Percentiles rank a stretch among this genome's conserved stretches.
Evolutionary conservation across 352 stramenopile genomes (phyloP).

Genomic region (Phytophthora macrochlamydospora): DNA sequence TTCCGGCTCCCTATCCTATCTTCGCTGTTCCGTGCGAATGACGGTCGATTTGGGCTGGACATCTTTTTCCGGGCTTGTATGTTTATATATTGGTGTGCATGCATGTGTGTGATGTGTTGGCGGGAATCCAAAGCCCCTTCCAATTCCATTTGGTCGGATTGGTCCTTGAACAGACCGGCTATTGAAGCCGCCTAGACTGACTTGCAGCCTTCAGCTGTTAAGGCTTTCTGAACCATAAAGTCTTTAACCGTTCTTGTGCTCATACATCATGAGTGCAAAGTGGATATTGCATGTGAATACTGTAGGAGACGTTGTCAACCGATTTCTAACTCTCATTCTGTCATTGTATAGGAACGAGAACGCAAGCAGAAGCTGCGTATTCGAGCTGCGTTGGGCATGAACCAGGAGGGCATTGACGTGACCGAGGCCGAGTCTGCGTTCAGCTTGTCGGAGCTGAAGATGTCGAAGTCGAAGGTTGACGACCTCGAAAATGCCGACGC

Average conservation of each 20-base stretch:
- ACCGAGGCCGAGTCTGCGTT: conserved; percentile 84
- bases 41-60: conserved; percentile 81
- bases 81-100: conserved; percentile 13
- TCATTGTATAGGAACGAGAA: conserved; percentile 67
- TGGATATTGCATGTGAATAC: conserved; percentile 13
- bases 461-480: conserved; percentile 82
- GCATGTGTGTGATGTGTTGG: conserved; percentile 37
- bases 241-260: conserved; percentile 91
- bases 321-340: background rate
- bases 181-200: conserved; percentile 89
- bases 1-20: conserved; percentile 58
- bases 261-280: conserved; percentile 59
- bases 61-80: conserved; percentile 30
- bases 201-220: conserved; percentile 93
- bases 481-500: conserved; percentile 72
- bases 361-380: conserved; percentile 87
- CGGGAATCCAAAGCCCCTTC: conserved; percentile 88
- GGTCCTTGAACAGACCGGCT: conserved; percentile 93
- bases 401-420: conserved; percentile 81
- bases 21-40: conserved; percentile 50
- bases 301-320: conserved; percentile 11
- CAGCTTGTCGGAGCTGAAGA: conserved; percentile 76
- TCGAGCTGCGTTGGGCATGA: conserved; percentile 82
- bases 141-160: conserved; percentile 81
- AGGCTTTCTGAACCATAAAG: conserved; percentile 67